Base-by-base conservation (phyloP, 2,329 filamentous ascomycete species). In the Fusarium staphyleae region DNA sequence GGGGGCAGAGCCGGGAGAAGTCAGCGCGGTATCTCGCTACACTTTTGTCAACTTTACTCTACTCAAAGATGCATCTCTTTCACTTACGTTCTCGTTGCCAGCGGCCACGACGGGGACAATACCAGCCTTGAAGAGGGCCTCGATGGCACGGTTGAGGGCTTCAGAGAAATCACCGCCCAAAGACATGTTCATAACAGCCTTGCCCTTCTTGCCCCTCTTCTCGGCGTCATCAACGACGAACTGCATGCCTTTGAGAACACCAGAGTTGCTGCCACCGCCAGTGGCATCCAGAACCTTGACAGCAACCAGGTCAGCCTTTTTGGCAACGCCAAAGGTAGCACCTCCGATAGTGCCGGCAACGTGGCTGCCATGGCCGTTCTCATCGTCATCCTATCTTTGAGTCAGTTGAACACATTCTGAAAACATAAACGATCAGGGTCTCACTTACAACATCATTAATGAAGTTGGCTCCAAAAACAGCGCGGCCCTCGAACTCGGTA, bases 351-450 rank as follows among this genome's bases (percentile, higher is more conserved):
- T 88, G 18, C 84, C 86, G 9, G 84, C 79, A 19, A 86, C 83
- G 73, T 88, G 86, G 48, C 78, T 85, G 33, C 86, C 86, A 70
- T 88, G 86, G 11, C 85, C 85, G 64, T 86, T 83, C 60, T 81
- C 76, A 47, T 87, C 83, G 4, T 76, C 77, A 65, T 84, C 67
- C 72, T 77, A 30, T 28, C 3, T 33, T 33, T 13, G 24, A 11
- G 37, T 62, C 34, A 63, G 52, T 33, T 26, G 10, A 16, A 22
- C n/a, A 19, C 14, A 11, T 14, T 15, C 2, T 0, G 9, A 18
- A 10, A 18, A 16, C 3, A 29, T 1, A n/a, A 13, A 15, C 36
- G 6, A 24, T 24, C 22, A 2, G 12, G 5, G 18, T 8, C 37
- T n/a, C 10, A 76, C 78, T 62, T 75, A 80, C 75, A 32, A 72